Conservation (phyloP, 1,284 basidiomycete genomes). For the Exobasidium rhododendri region DNA sequence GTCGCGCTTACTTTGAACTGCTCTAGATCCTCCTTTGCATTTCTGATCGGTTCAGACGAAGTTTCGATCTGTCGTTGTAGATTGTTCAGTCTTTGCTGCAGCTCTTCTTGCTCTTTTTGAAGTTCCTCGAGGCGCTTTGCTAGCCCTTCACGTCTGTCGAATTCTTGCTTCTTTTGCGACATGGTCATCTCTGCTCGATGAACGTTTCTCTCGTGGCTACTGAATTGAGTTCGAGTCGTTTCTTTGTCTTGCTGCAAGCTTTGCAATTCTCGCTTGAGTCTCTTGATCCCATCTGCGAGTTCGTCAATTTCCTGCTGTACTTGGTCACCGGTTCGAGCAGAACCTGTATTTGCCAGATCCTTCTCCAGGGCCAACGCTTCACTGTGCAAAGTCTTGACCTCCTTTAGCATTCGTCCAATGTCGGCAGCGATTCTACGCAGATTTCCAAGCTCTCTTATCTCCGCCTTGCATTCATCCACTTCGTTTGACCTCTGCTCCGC, state of each 20-base stretch:
- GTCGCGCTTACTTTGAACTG: conserved; percentile 62
- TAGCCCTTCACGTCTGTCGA: conserved; percentile 27
- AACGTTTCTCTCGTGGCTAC: conserved; percentile 27
- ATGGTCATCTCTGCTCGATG: conserved; percentile 56
- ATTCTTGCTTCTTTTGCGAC: conserved; percentile 34
- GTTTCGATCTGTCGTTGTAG: conserved; percentile 66
- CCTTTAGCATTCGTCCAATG: conserved; percentile 26
- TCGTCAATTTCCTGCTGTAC: conserved; percentile 38
- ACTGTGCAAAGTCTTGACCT: conserved; percentile 22
- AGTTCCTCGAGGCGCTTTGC: conserved; percentile 57
- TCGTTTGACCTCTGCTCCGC: conserved; percentile 30
- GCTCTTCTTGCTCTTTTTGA: conserved; percentile 64
- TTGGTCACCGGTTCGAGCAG: conserved; percentile 37
- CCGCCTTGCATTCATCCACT: conserved; percentile 23
- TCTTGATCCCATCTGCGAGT: conserved; percentile 28
- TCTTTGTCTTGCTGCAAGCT: conserved; percentile 34
- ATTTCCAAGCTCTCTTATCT: conserved; percentile 29
- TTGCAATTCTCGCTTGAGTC: conserved; percentile 38
- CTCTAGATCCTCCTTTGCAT: conserved; percentile 65
- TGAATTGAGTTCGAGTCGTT: conserved; percentile 30
- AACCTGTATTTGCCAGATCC: conserved; percentile 34
- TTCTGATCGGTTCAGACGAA: conserved; percentile 67
- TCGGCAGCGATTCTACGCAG: conserved; percentile 30
- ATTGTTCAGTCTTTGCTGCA: conserved; percentile 57
- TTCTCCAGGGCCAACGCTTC: conserved; percentile 32